phyloP scores from a whole-genome alignment of 1,284 basidiomycete genomes.

The Austroboletus sp. region DNA sequence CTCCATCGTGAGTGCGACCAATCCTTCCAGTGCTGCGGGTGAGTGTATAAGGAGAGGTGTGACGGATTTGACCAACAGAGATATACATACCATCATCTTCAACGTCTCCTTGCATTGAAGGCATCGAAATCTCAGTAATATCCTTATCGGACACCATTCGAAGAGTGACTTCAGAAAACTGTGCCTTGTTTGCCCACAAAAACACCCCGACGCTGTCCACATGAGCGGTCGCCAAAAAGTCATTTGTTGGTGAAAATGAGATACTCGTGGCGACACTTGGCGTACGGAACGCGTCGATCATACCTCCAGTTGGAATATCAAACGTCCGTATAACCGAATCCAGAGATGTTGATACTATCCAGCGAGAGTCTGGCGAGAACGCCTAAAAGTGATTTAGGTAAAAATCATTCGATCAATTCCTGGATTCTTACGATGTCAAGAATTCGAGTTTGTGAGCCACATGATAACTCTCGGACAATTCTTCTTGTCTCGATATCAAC shows the following conservation, averaged over 20 bases:
- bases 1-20: constrained; percentile 52
- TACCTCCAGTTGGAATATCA: constrained; percentile 86
- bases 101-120: constrained; percentile 77
- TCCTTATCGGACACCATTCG: constrained; percentile 75
- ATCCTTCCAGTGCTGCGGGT: constrained; percentile 56
- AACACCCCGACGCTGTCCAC: constrained; percentile 91
- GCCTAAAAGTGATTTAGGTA: constrained; percentile 43
- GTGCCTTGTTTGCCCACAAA: constrained; percentile 95
- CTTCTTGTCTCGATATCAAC: constrained; percentile 87
- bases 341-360: constrained; percentile 83
- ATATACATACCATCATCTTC: constrained; percentile 58
- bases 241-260: constrained; percentile 88
- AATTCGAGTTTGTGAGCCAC: constrained; percentile 73
- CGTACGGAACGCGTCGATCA: constrained; percentile 90
- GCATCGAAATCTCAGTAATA: constrained; percentile 63
- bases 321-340: constrained; percentile 93
- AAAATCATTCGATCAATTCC: neutral
- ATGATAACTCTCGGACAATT: constrained; percentile 76
- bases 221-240: constrained; percentile 93
- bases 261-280: constrained; percentile 86
- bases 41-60: constrained; percentile 8
- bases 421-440: constrained; percentile 66
- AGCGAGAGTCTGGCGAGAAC: constrained; percentile 90
- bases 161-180: constrained; percentile 83
- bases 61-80: neutral